Conservation (phyloP, 805 yeast genomes). For the Candida koratica region DNA sequence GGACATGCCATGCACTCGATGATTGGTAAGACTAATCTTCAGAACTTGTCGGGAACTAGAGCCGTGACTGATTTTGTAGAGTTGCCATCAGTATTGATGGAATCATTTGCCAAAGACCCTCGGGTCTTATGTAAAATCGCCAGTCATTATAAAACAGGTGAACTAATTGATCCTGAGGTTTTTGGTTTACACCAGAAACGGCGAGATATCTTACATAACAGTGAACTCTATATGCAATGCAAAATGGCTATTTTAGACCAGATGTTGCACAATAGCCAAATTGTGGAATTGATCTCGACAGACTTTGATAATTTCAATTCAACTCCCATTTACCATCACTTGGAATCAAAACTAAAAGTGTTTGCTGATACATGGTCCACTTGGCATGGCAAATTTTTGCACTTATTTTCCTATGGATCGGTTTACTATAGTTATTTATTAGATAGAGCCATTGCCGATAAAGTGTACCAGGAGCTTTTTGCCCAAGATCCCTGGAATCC, state of each 20-base stretch:
- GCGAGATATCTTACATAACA: conserved; percentile 51
- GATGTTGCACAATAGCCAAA: conserved; percentile 52
- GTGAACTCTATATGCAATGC: conserved; percentile 82
- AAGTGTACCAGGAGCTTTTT: conserved; percentile 76
- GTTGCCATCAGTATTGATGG: conserved; percentile 94
- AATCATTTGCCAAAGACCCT: conserved; percentile 79
- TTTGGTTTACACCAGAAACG: conserved; percentile 51
- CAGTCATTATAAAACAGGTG: conserved; percentile 63
- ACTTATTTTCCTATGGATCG: conserved; percentile 88
- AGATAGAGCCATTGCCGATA: conserved; percentile 88
- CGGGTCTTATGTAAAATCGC: conserved; percentile 73
- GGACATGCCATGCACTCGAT: conserved; percentile 98
- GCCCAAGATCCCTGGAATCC: conserved; percentile 64
- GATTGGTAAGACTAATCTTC: conserved; percentile 87
- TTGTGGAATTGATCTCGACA: conserved; percentile 18
- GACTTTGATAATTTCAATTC: conserved; percentile 44
- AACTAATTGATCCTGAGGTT: conserved; percentile 49
- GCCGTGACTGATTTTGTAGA: conserved; percentile 97
- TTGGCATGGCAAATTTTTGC: conserved; percentile 96
- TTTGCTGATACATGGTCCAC: conserved; percentile 67
- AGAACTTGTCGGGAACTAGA: conserved; percentile 91
- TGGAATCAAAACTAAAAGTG: conserved; percentile 57
- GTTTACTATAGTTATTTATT: conserved; percentile 88
- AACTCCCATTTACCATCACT: conserved; percentile 57
- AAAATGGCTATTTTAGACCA: conserved; percentile 91